Conservation (phyloP, 2,329 filamentous ascomycete species). For the Rhinocladiella mackenziei region DNA sequence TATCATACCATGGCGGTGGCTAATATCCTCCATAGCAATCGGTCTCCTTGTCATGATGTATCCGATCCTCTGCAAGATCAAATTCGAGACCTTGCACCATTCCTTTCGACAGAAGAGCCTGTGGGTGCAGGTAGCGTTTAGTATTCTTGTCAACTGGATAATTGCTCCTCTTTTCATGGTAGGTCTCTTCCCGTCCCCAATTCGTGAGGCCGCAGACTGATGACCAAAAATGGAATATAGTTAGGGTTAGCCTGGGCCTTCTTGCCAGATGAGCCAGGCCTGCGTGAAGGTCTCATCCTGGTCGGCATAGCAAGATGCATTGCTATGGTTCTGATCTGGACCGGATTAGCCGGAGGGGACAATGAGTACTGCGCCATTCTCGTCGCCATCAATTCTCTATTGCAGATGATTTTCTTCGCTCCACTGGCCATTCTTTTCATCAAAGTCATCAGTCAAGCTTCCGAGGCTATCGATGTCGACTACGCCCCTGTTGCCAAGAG, state of each 20-base stretch:
- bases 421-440: constrained; percentile 68
- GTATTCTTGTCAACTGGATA: constrained; percentile 76
- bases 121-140: constrained; percentile 77
- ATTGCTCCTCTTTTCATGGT: constrained; percentile 80
- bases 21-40: constrained; percentile 53
- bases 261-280: constrained; percentile 47
- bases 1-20: constrained; percentile 10
- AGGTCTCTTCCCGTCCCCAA: constrained; percentile 20
- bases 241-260: constrained; percentile 49
- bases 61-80: constrained; percentile 82
- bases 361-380: constrained; percentile 78
- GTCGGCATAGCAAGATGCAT: constrained; percentile 84
- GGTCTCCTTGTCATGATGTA: constrained; percentile 92
- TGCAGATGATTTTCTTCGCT: constrained; percentile 71
- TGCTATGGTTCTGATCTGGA: constrained; percentile 83
- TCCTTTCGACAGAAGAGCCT: constrained; percentile 59
- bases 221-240: constrained; percentile 40
- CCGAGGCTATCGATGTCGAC: constrained; percentile 36
- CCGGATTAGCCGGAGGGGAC: constrained; percentile 69
- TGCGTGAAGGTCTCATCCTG: constrained; percentile 66
- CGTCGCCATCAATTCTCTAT: constrained; percentile 68
- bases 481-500: constrained; percentile 72
- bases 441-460: constrained; percentile 57
- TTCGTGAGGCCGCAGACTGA: neutral
- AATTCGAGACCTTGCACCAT: constrained; percentile 68